Base-by-base conservation (phyloP, 306 rosid species). In the Cyamopsis tetragonoloba region DNA sequence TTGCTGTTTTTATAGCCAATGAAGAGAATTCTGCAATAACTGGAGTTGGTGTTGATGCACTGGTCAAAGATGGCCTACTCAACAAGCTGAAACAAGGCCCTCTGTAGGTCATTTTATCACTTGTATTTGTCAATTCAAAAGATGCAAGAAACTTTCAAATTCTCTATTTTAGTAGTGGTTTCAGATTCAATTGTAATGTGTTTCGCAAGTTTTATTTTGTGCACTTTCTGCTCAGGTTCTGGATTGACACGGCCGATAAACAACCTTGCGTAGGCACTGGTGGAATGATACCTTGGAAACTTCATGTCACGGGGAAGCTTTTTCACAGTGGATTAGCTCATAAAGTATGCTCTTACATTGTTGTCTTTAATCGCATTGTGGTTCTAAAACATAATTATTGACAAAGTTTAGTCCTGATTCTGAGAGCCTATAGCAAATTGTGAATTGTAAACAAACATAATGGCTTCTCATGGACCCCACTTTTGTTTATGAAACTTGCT, bases 221-320 rank as follows among this genome's bases (percentile, higher is more conserved):
- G 73, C 59, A 1, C 5, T 66, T 47, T 72, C 49, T 38, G 19
- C 34, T 28, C 79, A 90, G 99, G 85, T 90, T 72, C 81, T 93
- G 97, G 99, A 77, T 90, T 31, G 97, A 93, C 70, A 86, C 95
- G 2, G 95, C 97, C 0, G 99, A 93, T 77, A 90, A 91, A 72
- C 99, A 93, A 66, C 99, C 99, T 12, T 86, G 99, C 22, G 49
- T 93, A 12, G 99, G 97, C 24, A 93, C 97, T 26, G 99, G 99
- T 51, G 99, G 99, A 65, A 68, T 84, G 87, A 81, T 90, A 68
- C 96, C 99, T 68, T 90, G 96, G 99, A 86, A 81, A 75, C 96
- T 90, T 64, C 81, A 75, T 38, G 89, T 80, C 74, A 85, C 85
- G 0, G 97, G 96, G 78, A 90, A 82, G 66, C 96, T 93, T 50